These are phyloP conservation scores for Aureobasidium vineae DNA, from an alignment of 2,329 filamentous ascomycete species.

Conservation along the genomic window DNA sequence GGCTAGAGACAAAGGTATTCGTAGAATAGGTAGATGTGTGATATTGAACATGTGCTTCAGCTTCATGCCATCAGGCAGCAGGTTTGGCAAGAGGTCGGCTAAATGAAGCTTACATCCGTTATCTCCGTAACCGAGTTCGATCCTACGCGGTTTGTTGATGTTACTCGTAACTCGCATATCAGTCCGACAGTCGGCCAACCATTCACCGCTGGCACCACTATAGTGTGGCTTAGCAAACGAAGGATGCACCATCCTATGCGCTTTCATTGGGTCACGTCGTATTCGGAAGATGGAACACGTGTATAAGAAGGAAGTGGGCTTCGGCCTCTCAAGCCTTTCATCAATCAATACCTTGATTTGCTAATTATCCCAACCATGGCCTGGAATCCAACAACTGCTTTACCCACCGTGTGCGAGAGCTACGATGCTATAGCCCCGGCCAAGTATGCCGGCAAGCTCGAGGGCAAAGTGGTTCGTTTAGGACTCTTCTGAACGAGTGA, in stretches of 20 bases:
- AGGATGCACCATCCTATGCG: neutral
- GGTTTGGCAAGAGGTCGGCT: neutral
- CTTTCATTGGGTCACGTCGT: neutral
- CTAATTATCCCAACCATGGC: neutral
- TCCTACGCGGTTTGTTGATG: neutral
- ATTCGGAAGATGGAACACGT: neutral
- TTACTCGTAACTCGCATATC: neutral
- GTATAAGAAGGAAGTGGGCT: neutral
- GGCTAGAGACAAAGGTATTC: neutral
- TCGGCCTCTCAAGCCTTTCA: neutral
- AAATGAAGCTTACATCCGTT: neutral
- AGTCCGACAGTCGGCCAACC: neutral
- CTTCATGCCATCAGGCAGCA: neutral
- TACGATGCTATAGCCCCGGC: constrained; percentile 30
- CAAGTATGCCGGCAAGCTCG: constrained; percentile 31
- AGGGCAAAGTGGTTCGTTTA: constrained; percentile 31
- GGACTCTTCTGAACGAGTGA: too few relatives aligned
- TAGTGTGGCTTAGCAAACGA: neutral
- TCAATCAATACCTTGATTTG: neutral
- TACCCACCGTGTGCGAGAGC: constrained; percentile 22
- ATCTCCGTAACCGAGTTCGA: neutral
- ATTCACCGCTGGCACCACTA: neutral
- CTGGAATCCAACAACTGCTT: neutral
- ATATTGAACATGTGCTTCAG: neutral
- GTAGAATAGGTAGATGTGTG: neutral